These are phyloP conservation scores for Candida arabinofermentans DNA, from an alignment of 805 yeast species.

Conservation along the genomic window DNA sequence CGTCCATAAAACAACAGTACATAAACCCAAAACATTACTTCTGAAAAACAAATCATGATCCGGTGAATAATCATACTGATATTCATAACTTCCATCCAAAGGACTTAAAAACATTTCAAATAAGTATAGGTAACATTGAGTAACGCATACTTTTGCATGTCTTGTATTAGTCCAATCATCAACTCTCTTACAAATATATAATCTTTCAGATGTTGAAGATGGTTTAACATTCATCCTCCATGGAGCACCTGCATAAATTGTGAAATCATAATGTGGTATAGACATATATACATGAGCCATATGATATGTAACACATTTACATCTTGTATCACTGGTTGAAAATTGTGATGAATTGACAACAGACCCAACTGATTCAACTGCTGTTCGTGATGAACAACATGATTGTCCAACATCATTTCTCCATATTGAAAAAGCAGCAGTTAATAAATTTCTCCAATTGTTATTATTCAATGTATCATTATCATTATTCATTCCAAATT, in stretches of 20 bases:
- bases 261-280: conserved; percentile 72
- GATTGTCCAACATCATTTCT: conserved; percentile 41
- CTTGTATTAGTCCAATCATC: conserved; percentile 46
- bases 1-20: conserved; percentile 47
- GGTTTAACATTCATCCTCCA: conserved; percentile 70
- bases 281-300: conserved; percentile 69
- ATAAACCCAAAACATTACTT: conserved; percentile 39
- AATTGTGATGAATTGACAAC: conserved; percentile 29
- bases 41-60: conserved; percentile 48
- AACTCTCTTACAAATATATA: conserved; percentile 45
- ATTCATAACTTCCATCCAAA: conserved; percentile 40
- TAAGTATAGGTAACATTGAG: conserved; percentile 58
- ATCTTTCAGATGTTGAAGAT: conserved; percentile 44
- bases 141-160: conserved; percentile 48
- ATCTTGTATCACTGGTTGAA: conserved; percentile 40
- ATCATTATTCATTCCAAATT: conserved; percentile 25
- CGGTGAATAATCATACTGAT: conserved; percentile 44
- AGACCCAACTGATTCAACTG: conserved; percentile 27
- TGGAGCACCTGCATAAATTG: conserved; percentile 78
- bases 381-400: conserved; percentile 33
- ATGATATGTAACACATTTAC: conserved; percentile 67
- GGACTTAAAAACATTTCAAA: conserved; percentile 60
- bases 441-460: conserved; percentile 71
- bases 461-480: no score
- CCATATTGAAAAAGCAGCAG: conserved; percentile 72